These are phyloP conservation scores for Kodamaea arcana DNA, from an alignment of 1,139 yeast species.

Conservation along the genomic window DNA sequence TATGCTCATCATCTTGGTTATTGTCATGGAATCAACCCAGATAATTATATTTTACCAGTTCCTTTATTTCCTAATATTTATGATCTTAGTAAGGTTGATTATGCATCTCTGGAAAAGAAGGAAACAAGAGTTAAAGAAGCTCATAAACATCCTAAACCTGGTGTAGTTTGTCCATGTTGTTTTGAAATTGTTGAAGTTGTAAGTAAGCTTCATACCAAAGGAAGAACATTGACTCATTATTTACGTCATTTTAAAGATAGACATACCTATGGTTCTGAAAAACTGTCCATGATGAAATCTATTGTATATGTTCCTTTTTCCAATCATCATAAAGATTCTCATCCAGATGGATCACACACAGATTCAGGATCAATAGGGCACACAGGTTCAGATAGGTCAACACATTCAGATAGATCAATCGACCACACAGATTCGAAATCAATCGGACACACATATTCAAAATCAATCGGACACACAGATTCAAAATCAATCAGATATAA, in stretches of 20 bases:
- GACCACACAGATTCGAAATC: too few relatives aligned
- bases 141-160: slow-evolving; percentile 11
- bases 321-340: too few relatives aligned
- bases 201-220: slow-evolving; percentile 14
- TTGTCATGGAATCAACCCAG: slow-evolving; percentile 27
- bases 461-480: too few relatives aligned
- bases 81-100: slow-evolving; percentile 12
- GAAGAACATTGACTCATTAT: slow-evolving; percentile 16
- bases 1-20: slow-evolving; percentile 34
- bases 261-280: too few relatives aligned
- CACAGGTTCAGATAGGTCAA: too few relatives aligned
- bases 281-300: too few relatives aligned
- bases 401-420: too few relatives aligned
- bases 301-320: too few relatives aligned
- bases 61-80: slow-evolving; percentile 16
- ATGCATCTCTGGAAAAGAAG: slow-evolving; percentile 1
- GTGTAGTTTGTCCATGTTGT: slow-evolving; percentile 20
- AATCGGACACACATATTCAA: too few relatives aligned
- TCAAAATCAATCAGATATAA: too few relatives aligned
- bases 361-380: too few relatives aligned
- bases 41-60: slow-evolving; percentile 15
- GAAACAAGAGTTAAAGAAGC: slow-evolving; percentile 11
- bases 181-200: slow-evolving; percentile 15
- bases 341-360: too few relatives aligned
- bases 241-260: slow-evolving; percentile 14